phyloP scores from a whole-genome alignment of 106 monocot species.

The Apostasia shenzhenica region DNA sequence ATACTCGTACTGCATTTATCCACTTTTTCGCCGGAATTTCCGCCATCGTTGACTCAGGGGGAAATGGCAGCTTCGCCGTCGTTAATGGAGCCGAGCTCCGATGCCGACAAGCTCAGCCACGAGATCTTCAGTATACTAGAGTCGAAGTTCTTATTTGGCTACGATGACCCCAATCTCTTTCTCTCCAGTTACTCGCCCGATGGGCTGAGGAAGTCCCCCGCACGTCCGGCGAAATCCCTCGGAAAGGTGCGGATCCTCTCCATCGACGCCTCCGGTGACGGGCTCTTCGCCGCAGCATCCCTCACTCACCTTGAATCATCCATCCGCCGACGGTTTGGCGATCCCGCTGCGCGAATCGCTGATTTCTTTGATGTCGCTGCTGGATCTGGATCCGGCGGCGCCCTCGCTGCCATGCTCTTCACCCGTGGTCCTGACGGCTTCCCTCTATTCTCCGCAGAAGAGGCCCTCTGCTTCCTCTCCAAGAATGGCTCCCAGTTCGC shows the following conservation, averaged over 20 bases:
- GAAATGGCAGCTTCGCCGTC: constrained; percentile 3
- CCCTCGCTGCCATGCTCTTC: constrained; percentile 71
- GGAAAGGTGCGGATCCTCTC: constrained; percentile 56
- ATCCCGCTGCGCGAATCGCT: constrained; percentile 36
- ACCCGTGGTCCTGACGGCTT: constrained; percentile 30
- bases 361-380: constrained; percentile 84
- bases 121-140: constrained; percentile 18
- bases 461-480: constrained; percentile 34
- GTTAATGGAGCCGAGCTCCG: constrained; percentile 12
- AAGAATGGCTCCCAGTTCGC: constrained; percentile 1
- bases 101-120: constrained; percentile 14
- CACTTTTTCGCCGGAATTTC: too few relatives aligned
- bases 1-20: too few relatives aligned
- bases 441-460: constrained; percentile 21
- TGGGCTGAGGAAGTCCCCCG: neutral
- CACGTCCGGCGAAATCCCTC: neutral
- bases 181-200: constrained; percentile 4
- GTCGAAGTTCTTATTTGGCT: constrained; percentile 21
- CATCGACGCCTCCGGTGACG: constrained; percentile 44
- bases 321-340: constrained; percentile 25
- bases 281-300: constrained; percentile 40
- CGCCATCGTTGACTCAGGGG: too few relatives aligned
- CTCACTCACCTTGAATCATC: constrained; percentile 51
- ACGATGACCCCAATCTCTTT: constrained; percentile 30
- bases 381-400: constrained; percentile 71